Evolutionary conservation across 2,329 filamentous ascomycete genomes (phyloP).

Genomic region (Trichoderma sp.): DNA sequence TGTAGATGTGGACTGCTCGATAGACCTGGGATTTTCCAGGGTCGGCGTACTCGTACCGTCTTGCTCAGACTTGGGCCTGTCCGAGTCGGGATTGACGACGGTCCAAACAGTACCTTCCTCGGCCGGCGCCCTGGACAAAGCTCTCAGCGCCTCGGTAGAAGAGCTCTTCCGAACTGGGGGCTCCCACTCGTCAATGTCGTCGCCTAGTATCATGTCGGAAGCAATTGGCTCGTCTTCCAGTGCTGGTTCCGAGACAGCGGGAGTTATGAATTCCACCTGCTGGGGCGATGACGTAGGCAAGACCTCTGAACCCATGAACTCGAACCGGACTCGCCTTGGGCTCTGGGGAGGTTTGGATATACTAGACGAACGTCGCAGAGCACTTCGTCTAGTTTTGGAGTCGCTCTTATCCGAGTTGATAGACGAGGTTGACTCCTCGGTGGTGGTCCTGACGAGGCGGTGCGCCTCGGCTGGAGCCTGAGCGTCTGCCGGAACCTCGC

Average conservation of each 20-base stretch:
- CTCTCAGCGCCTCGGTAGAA: conserved; percentile 56
- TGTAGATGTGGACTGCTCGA: not conserved
- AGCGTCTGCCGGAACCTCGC: not conserved
- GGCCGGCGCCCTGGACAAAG: conserved; percentile 52
- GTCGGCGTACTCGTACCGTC: not conserved
- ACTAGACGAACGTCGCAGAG: conserved; percentile 58
- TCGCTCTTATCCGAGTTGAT: conserved; percentile 56
- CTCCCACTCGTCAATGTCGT: conserved; percentile 43
- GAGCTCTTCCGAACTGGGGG: conserved; percentile 55
- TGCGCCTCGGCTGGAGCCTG: conserved; percentile 36
- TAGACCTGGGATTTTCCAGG: not conserved
- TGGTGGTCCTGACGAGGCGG: conserved; percentile 39
- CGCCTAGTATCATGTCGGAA: conserved; percentile 38
- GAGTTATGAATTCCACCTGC: conserved; percentile 36
- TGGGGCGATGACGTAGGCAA: conserved; percentile 60
- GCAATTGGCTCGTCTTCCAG: conserved; percentile 32
- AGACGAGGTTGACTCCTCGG: conserved; percentile 53
- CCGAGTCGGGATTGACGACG: conserved; percentile 43
- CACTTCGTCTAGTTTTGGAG: conserved; percentile 53
- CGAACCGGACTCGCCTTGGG: conserved; percentile 64
- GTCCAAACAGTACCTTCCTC: conserved; percentile 55
- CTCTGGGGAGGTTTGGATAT: conserved; percentile 52
- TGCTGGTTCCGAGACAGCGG: conserved; percentile 30
- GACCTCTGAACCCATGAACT: conserved; percentile 61
- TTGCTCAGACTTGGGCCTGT: conserved; percentile 29